These are phyloP conservation scores for Globisporangium viniferum DNA, from an alignment of 352 stramenopile genomes.

Conservation along the genomic window DNA sequence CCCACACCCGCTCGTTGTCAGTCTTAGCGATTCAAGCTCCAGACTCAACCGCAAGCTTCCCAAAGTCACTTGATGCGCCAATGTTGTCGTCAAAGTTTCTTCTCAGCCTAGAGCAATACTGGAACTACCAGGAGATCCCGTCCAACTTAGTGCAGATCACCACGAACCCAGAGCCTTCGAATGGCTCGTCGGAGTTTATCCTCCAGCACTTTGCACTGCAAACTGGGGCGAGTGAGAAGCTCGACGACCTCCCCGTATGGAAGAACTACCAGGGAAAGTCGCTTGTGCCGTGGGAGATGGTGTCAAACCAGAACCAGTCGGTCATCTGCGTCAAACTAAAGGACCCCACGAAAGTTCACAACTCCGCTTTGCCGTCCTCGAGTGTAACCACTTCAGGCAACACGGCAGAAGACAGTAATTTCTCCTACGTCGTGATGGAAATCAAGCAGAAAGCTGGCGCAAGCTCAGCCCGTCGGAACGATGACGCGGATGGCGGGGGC, in stretches of 20 bases:
- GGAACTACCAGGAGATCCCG: conserved; percentile 52
- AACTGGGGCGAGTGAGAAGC: conserved; percentile 42
- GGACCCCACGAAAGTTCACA: conserved; percentile 18
- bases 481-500: conserved; percentile 13
- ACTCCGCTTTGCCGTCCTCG: not conserved
- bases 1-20: conserved; percentile 11
- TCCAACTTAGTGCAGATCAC: conserved; percentile 44
- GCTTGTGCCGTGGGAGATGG: conserved; percentile 49
- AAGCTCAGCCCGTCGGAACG: not conserved
- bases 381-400: not conserved
- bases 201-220: conserved; percentile 54
- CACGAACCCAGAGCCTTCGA: conserved; percentile 15
- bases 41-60: not conserved
- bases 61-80: not conserved
- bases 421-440: conserved; percentile 52
- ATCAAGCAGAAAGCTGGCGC: conserved; percentile 19
- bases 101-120: conserved; percentile 66
- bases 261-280: conserved; percentile 48
- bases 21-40: conserved; percentile 7
- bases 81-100: conserved; percentile 27
- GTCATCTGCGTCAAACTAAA: conserved; percentile 49
- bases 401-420: conserved; percentile 15
- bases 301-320: conserved; percentile 37
- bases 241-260: conserved; percentile 47
- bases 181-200: conserved; percentile 23